These are phyloP conservation scores for Lepidium campestre DNA, from an alignment of 441 rosid genomes.

Conservation along the genomic window DNA sequence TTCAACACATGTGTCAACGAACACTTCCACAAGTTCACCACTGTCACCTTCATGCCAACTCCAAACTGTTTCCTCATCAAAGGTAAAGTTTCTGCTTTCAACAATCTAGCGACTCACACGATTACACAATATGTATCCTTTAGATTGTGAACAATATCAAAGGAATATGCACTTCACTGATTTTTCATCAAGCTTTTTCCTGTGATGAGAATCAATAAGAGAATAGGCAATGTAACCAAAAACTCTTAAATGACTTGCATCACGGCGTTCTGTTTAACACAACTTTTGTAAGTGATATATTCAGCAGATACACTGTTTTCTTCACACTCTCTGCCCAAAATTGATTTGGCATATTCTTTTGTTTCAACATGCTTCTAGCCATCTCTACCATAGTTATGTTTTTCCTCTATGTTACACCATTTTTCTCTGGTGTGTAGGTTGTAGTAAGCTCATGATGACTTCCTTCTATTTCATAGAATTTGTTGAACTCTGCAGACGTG, in stretches of 20 bases:
- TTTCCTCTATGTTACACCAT: not conserved
- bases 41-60: not conserved
- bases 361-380: not conserved
- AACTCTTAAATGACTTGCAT: not conserved
- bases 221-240: slow-evolving; percentile 1
- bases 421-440: not conserved
- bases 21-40: not conserved
- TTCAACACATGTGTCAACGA: not conserved
- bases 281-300: not conserved
- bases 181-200: not conserved
- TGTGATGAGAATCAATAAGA: not conserved
- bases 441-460: not conserved
- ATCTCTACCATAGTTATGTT: not conserved
- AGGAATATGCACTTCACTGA: not conserved
- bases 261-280: not conserved
- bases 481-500: not conserved
- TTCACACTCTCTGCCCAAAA: not conserved
- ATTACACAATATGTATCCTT: not conserved
- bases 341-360: not conserved
- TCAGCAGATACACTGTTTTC: not conserved
- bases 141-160: not conserved
- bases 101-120: not conserved
- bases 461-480: not conserved
- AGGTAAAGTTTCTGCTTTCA: not conserved
- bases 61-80: not conserved